Percentiles rank a stretch among this genome's conserved stretches.
phyloP scores from a whole-genome alignment of 2,329 filamentous ascomycete genomes.

The Tolypocladium ovalisporum region DNA sequence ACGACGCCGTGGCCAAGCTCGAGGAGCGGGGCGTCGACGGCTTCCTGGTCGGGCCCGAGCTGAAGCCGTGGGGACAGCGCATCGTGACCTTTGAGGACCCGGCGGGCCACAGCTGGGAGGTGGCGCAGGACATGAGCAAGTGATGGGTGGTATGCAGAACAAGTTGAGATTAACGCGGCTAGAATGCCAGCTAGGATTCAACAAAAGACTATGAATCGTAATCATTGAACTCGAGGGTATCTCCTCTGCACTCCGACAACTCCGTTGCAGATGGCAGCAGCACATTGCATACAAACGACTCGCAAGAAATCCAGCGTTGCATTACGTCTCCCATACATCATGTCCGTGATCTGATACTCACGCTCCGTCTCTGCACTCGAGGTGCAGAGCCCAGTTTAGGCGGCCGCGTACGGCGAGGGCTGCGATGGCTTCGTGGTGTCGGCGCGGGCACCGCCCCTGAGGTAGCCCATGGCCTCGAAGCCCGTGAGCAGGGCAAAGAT shows the following conservation, averaged over 20 bases:
- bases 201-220: not conserved
- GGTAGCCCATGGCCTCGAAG: slow-evolving; percentile 32
- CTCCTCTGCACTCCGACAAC: not conserved
- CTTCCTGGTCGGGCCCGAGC: slow-evolving; percentile 3
- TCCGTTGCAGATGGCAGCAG: not conserved
- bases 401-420: not conserved
- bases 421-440: slow-evolving; percentile 12
- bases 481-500: slow-evolving; percentile 36
- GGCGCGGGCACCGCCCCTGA: slow-evolving; percentile 20
- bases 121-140: not conserved
- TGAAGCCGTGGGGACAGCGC: slow-evolving; percentile 5
- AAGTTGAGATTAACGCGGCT: not conserved
- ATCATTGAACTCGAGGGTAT: not conserved
- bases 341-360: not conserved
- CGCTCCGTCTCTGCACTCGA: not conserved
- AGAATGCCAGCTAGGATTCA: not conserved
- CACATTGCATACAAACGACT: not conserved
- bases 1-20: slow-evolving; percentile 4
- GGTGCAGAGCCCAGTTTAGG: not conserved
- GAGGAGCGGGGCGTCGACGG: slow-evolving; percentile 1
- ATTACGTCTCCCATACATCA: not conserved
- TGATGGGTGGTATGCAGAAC: not conserved
- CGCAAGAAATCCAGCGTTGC: not conserved
- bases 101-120: slow-evolving; percentile 4
- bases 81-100: slow-evolving; percentile 7